Base-by-base conservation (phyloP, 768 basidiomycete genomes). In the Auricularia sp. region DNA sequence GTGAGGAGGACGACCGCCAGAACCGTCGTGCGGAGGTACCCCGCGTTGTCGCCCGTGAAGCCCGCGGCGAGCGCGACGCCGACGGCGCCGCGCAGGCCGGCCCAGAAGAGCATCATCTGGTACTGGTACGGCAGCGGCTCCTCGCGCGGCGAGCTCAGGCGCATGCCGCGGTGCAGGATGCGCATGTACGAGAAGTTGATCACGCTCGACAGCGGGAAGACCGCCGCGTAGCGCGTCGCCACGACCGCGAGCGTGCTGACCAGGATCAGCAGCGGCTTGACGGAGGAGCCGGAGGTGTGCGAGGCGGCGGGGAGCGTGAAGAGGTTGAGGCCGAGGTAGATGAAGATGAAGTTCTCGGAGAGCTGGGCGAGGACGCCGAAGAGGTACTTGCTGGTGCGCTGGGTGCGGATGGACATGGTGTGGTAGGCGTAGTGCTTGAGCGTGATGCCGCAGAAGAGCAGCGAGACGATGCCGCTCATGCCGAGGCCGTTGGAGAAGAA, bases 71-170 rank as follows among this genome's bases (percentile, higher is more conserved):
- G 84, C 3, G 97, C 97, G 23, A 99, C 97, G 44, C 97, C 97
- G 53, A 99, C 97, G 0, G 97, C 97, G 42, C 97, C 97, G 35
- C 97, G 82, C 63, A 99, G 77, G 4, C 96, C 96, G 1, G 96
- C 96, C 97, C 96, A 99, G 77, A 98, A 98, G 16, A 98, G 78
- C 94, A 98, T 97, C 92, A 98, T 96, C 70, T 98, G 95, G 71
- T 99, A 98, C 11, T 93, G 94, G 74, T 98, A 95, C 1, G 97
- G 95, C 3, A 99, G 78, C 69, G 98, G 95, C 68, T 97, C 95
- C 29, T 82, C 77, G 51, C 93, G 84, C 71, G 94, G 91, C 6
- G 7, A 29, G 4, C 8, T 23, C 1, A 93, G 93, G 1, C 92
- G 85, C 2, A 84, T 87, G 66, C 95, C 90, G 35, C 79, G 80